These are phyloP conservation scores for Penicillium psychrosexuale DNA, from an alignment of 2,329 filamentous ascomycete species.

Conservation along the genomic window DNA sequence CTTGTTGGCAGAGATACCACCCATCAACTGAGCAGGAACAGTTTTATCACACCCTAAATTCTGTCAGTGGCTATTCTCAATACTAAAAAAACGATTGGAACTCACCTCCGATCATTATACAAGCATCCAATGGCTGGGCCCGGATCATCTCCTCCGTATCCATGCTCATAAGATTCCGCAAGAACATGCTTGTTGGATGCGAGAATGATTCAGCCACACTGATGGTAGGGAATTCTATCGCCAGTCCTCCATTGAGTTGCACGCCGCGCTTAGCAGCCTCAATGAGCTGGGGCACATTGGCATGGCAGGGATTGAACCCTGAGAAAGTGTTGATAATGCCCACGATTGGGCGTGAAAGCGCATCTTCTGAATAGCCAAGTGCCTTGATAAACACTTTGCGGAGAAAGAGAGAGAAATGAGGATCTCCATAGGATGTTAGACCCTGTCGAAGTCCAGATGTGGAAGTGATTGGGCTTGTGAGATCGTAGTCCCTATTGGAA, in stretches of 20 bases:
- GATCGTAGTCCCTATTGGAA: constrained; percentile 55
- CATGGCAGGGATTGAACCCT: constrained; percentile 71
- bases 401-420: constrained; percentile 71
- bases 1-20: constrained; percentile 70
- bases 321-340: constrained; percentile 73
- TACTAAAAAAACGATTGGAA: constrained; percentile 1
- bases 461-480: constrained; percentile 52
- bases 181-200: constrained; percentile 69
- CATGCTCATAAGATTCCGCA: constrained; percentile 74
- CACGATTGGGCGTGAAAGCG: constrained; percentile 67
- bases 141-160: constrained; percentile 76
- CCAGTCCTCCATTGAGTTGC: constrained; percentile 63
- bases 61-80: neutral
- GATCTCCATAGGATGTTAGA: constrained; percentile 67
- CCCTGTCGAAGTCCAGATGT: constrained; percentile 59
- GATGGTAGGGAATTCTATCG: constrained; percentile 72
- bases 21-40: constrained; percentile 71
- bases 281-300: constrained; percentile 67
- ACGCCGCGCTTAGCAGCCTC: constrained; percentile 68
- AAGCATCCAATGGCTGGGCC: constrained; percentile 67
- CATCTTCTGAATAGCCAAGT: constrained; percentile 69
- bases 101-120: constrained; percentile 64
- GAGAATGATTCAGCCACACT: constrained; percentile 68
- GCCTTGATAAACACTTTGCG: constrained; percentile 77
- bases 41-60: constrained; percentile 69